Evolutionary conservation across 1,284 basidiomycete species (phyloP).

Genomic region (Sanghuangporus weigelae): DNA sequence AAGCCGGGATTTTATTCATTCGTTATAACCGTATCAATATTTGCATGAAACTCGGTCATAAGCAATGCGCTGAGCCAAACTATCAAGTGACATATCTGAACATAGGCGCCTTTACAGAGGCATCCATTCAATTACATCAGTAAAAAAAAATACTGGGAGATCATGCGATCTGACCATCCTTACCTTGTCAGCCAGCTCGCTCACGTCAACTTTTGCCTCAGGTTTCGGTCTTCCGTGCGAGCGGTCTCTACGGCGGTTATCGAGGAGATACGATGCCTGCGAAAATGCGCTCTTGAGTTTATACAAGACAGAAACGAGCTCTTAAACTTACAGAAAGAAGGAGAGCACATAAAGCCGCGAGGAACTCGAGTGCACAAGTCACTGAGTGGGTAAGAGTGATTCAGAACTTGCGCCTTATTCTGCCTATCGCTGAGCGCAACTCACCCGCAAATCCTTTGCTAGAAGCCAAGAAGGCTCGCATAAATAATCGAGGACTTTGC

Average conservation of each 20-base stretch:
- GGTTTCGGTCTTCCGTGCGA: slow-evolving; percentile 47
- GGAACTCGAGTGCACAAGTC: slow-evolving; percentile 39
- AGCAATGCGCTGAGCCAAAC: background rate
- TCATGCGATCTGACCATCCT: slow-evolving; percentile 15
- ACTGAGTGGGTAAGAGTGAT: background rate
- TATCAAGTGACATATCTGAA: slow-evolving; percentile 12
- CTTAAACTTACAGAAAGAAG: slow-evolving; percentile 44
- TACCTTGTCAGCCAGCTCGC: slow-evolving; percentile 63
- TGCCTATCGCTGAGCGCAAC: slow-evolving; percentile 19
- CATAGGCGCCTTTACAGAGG: slow-evolving; percentile 1
- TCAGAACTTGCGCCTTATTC: background rate
- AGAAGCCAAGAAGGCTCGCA: background rate
- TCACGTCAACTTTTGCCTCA: slow-evolving; percentile 54
- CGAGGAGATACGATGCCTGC: slow-evolving; percentile 56
- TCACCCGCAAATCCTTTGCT: slow-evolving; percentile 61
- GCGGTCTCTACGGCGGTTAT: slow-evolving; percentile 53
- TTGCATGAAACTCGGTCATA: no score
- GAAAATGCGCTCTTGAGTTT: background rate
- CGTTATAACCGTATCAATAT: no score
- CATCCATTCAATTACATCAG: background rate
- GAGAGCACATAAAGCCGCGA: slow-evolving; percentile 49
- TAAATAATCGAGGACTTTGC: background rate
- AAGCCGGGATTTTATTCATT: no score
- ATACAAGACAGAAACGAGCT: background rate
- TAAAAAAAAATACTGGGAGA: background rate